These are phyloP conservation scores for Mycena chlorophos DNA, from an alignment of 768 basidiomycete genomes.

Conservation along the genomic window DNA sequence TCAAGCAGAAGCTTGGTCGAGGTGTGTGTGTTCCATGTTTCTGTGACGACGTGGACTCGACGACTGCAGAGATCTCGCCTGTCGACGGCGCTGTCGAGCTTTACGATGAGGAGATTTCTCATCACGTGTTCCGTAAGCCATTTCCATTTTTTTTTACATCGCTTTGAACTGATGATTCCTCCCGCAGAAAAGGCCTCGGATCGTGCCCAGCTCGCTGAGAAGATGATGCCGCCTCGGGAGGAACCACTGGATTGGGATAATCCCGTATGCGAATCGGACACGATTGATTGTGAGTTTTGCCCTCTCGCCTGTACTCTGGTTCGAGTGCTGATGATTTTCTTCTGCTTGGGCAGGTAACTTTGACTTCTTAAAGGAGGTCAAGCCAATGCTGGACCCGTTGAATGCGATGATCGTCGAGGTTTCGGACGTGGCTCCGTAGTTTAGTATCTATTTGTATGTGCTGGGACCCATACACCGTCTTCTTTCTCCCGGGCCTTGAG, in stretches of 20 bases:
- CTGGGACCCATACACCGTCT: too few species aligned
- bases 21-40: neutral
- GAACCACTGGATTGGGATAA: slow-evolving; percentile 13
- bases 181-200: slow-evolving; percentile 1
- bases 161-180: neutral
- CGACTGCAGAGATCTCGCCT: slow-evolving; percentile 5
- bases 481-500: too few species aligned
- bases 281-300: slow-evolving; percentile 2
- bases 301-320: neutral
- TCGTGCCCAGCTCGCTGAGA: slow-evolving; percentile 8
- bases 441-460: too few species aligned
- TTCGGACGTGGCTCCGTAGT: too few species aligned
- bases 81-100: slow-evolving; percentile 4
- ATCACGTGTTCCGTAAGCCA: slow-evolving; percentile 7
- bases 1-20: slow-evolving; percentile 6
- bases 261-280: slow-evolving; percentile 2
- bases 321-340: neutral
- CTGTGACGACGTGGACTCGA: neutral
- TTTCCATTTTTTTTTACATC: neutral
- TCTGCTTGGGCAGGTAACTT: neutral
- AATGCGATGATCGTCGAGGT: neutral
- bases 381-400: neutral
- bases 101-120: slow-evolving; percentile 11
- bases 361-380: neutral
- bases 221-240: slow-evolving; percentile 10